Conservation (phyloP, 2,329 filamentous ascomycete genomes). For the Neonectria neomacrospora region DNA sequence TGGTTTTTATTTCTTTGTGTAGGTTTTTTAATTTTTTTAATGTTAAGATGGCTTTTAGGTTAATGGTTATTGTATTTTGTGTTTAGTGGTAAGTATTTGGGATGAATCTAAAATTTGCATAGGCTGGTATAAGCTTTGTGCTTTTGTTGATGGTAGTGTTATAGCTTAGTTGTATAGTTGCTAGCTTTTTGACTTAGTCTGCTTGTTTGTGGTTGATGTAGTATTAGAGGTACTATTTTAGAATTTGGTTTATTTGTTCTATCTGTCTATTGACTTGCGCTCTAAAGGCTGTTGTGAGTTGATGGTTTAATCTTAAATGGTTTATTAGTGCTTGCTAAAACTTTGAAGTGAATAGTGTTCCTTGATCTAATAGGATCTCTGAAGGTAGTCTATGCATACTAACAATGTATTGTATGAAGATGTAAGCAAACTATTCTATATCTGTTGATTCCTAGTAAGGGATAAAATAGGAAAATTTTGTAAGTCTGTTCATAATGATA, state of each 20-base stretch:
- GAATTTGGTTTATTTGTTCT: no score
- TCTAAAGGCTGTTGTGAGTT: slow-evolving; percentile 1
- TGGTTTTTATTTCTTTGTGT: slow-evolving; percentile 1
- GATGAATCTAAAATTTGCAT: slow-evolving; percentile 23
- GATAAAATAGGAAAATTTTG: no score
- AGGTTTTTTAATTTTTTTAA: no score
- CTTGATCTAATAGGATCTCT: no score
- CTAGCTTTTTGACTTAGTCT: slow-evolving; percentile 13
- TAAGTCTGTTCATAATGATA: no score
- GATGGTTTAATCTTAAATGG: slow-evolving; percentile 3
- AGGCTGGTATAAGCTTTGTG: slow-evolving; percentile 12
- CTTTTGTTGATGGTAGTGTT: slow-evolving; percentile 7
- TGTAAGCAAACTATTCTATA: slow-evolving; percentile 19
- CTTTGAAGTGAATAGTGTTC: no score
- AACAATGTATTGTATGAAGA: slow-evolving; percentile 19
- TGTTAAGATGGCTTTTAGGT: no score
- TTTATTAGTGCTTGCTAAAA: slow-evolving; percentile 21
- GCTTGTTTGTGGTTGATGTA: slow-evolving; percentile 21
- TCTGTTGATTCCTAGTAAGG: no score
- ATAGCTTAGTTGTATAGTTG: slow-evolving; percentile 12
- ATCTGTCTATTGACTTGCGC: slow-evolving; percentile 8
- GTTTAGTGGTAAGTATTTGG: neutral
- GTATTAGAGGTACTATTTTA: slow-evolving; percentile 16
- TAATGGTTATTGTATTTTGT: no score
- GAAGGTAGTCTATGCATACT: slow-evolving; percentile 11